Percentiles rank a stretch among this genome's conserved stretches.
Conservation (phyloP, 352 stramenopile species). For the Phytopythium oedochilum region DNA sequence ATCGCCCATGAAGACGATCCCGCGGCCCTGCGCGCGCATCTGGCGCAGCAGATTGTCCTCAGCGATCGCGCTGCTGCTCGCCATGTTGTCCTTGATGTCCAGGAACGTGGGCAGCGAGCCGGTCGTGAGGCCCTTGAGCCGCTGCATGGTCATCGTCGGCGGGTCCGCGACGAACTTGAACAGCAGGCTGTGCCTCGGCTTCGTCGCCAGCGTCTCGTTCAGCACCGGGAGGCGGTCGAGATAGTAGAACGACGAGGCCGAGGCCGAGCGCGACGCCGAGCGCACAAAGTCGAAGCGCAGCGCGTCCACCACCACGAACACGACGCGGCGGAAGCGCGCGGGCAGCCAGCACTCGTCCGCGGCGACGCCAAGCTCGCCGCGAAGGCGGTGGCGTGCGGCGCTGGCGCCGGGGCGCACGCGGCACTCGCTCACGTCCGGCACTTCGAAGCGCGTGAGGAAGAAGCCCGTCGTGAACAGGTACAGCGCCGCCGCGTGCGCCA, state of each 20-base stretch:
- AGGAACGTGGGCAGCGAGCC: constrained; percentile 97
- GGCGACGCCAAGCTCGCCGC: no score
- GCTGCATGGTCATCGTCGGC: constrained; percentile 98
- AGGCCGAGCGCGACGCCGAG: not conserved
- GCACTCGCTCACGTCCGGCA: constrained; percentile 66
- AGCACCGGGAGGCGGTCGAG: constrained; percentile 83
- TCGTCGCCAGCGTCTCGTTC: constrained; percentile 45
- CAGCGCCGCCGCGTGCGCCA: constrained; percentile 45
- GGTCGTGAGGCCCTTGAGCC: constrained; percentile 96
- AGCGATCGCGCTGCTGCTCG: constrained; percentile 83
- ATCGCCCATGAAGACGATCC: constrained; percentile 97
- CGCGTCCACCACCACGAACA: constrained; percentile 96
- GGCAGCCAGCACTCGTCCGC: constrained; percentile 69
- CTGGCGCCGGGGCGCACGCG: constrained; percentile 15
- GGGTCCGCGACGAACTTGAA: constrained; percentile 96
- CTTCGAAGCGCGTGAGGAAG: constrained; percentile 88
- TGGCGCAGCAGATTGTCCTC: constrained; percentile 97
- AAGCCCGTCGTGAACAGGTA: constrained; percentile 86
- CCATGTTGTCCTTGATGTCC: constrained; percentile 95
- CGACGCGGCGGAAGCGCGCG: constrained; percentile 70
- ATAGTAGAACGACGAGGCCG: constrained; percentile 45
- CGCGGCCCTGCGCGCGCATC: constrained; percentile 38
- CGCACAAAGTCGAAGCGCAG: constrained; percentile 96
- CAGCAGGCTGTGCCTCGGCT: constrained; percentile 68
- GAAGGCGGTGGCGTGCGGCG: not conserved